Conservation (phyloP, 1,284 basidiomycete genomes). For the Heliocybe sulcata region DNA sequence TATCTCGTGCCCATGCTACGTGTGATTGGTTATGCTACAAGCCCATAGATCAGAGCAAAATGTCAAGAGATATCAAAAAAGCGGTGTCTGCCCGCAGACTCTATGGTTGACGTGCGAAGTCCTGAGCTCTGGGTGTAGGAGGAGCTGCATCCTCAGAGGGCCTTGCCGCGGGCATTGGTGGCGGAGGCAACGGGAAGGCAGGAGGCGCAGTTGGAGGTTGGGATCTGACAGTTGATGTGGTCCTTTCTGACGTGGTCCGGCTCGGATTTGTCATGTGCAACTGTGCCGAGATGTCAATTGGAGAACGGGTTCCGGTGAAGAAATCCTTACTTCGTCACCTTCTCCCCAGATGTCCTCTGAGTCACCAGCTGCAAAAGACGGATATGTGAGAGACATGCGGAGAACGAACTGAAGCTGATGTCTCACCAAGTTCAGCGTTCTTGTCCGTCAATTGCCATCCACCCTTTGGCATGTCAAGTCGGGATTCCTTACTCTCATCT, state of each 20-base stretch:
- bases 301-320: not conserved
- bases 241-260: conserved; percentile 1
- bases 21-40: not conserved
- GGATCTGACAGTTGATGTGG: conserved; percentile 1
- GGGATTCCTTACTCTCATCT: conserved; percentile 10
- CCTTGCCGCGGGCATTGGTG: conserved; percentile 2
- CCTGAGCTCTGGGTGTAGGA: not conserved
- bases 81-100: not conserved
- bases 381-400: not conserved
- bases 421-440: conserved; percentile 40
- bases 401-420: not conserved
- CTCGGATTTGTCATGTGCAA: conserved; percentile 5
- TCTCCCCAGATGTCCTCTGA: conserved; percentile 40
- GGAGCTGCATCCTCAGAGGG: not conserved
- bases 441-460: conserved; percentile 47
- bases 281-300: conserved; percentile 11
- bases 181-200: conserved; percentile 8
- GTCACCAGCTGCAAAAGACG: conserved; percentile 30
- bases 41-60: not conserved
- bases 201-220: conserved; percentile 3
- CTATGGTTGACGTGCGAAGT: not conserved
- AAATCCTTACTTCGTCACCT: conserved; percentile 10
- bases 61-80: not conserved
- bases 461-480: conserved; percentile 20
- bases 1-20: not conserved